These are phyloP conservation scores for Pelargonium hybrid DNA, from an alignment of 441 rosid species.

Conservation along the genomic window DNA sequence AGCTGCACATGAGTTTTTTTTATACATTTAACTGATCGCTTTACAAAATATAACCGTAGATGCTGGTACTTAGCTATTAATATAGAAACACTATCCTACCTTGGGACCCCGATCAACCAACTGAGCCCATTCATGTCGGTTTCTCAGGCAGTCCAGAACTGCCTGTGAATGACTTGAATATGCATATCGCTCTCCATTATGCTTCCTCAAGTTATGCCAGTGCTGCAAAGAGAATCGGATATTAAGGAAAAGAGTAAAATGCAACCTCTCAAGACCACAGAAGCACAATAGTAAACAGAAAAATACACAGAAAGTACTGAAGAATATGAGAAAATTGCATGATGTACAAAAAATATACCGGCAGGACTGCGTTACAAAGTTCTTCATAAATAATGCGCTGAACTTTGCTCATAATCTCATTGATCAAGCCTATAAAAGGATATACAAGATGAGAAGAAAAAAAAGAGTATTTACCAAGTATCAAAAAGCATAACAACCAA, in stretches of 20 bases:
- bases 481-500: background rate
- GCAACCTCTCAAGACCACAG: background rate
- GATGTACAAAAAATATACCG: slow-evolving; percentile 36
- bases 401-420: slow-evolving; percentile 92
- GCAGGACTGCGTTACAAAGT: slow-evolving; percentile 88
- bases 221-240: slow-evolving; percentile 44
- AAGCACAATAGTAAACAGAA: background rate
- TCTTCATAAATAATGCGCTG: slow-evolving; percentile 86
- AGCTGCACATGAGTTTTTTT: background rate
- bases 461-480: background rate
- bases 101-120: slow-evolving; percentile 67
- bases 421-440: slow-evolving; percentile 47
- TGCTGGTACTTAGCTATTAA: background rate
- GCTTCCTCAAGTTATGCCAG: slow-evolving; percentile 95
- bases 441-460: background rate
- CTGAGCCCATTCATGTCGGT: slow-evolving; percentile 93
- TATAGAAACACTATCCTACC: slow-evolving; percentile 10
- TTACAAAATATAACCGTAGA: background rate
- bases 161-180: slow-evolving; percentile 97
- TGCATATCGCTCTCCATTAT: slow-evolving; percentile 95
- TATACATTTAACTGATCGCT: background rate
- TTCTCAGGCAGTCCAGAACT: slow-evolving; percentile 93
- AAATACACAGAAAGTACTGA: background rate
- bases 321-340: too few relatives aligned
- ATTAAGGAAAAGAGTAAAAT: slow-evolving; percentile 8